Evolutionary conservation across 148 eudicot genomes (phyloP).

Genomic region (Oxyria digyna): DNA sequence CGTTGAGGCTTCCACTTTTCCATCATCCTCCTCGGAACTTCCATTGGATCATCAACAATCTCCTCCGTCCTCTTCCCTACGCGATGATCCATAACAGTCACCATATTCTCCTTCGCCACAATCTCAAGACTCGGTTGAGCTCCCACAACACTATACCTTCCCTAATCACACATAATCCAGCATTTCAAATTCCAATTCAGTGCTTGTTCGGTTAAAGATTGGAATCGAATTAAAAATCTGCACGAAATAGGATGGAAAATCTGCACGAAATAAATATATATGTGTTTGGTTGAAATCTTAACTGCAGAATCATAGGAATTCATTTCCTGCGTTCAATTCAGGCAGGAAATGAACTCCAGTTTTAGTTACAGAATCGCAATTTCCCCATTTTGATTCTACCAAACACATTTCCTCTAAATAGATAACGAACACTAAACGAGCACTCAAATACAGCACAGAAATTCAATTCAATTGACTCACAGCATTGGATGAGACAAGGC

Average conservation of each 20-base stretch:
- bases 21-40: constrained; percentile 73
- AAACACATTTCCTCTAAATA: no score
- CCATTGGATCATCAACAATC: constrained; percentile 87
- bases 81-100: constrained; percentile 77
- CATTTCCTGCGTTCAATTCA: no score
- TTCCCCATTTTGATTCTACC: no score
- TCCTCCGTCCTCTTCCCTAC: constrained; percentile 57
- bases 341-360: no score
- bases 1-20: constrained; percentile 92
- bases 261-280: no score
- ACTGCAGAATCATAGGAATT: no score
- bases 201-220: no score
- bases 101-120: constrained; percentile 84
- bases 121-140: constrained; percentile 97
- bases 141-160: constrained; percentile 92
- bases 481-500: constrained; percentile 45
- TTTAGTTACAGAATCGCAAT: no score
- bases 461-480: constrained; percentile 24
- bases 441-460: no score
- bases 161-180: constrained; percentile 28
- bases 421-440: no score
- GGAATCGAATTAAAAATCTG: not conserved
- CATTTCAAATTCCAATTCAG: not conserved
- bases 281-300: no score
- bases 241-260: no score